These are phyloP conservation scores for Acer negundo DNA, from an alignment of 345 rosid species.

Conservation along the genomic window DNA sequence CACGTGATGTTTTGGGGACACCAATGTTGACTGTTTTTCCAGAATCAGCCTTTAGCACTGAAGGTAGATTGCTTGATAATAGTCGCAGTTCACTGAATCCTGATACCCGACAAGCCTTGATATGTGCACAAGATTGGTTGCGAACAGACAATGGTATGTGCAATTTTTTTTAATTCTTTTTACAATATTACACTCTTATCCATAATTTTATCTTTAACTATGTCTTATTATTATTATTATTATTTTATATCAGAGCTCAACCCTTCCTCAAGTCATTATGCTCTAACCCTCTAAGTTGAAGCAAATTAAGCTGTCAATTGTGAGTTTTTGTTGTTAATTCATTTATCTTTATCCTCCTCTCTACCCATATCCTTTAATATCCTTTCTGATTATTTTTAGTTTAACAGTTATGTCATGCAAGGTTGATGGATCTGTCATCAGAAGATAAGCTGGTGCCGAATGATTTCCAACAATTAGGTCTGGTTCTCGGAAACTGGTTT, in stretches of 20 bases:
- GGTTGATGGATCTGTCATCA: conserved; percentile 30
- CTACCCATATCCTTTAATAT: neutral
- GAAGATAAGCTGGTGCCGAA: conserved; percentile 11
- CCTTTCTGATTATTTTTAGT: neutral
- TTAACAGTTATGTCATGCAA: conserved; percentile 25
- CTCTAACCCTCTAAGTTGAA: conserved; percentile 35
- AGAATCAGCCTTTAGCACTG: conserved; percentile 52
- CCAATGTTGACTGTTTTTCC: conserved; percentile 70
- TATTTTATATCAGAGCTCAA: conserved; percentile 34
- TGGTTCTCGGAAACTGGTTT: neutral
- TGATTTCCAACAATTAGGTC: conserved; percentile 4
- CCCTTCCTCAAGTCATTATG: conserved; percentile 44
- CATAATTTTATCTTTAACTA: conserved; percentile 1
- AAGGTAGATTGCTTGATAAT: conserved; percentile 62
- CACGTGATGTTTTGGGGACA: conserved; percentile 85
- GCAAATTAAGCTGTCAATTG: conserved; percentile 28
- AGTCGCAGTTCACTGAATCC: conserved; percentile 59
- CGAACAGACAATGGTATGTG: conserved; percentile 57
- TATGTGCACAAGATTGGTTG: conserved; percentile 88
- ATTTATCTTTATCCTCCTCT: neutral
- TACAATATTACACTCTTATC: neutral
- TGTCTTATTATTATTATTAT: conserved; percentile 10
- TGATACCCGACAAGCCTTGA: conserved; percentile 75
- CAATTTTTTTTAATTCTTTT: conserved; percentile 15
- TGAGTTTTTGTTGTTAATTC: conserved; percentile 19